A percentile compares a stretch with the other conserved stretches of the same genome.
Conservation (phyloP, 257 asterid genomes). For the Striga asiatica region DNA sequence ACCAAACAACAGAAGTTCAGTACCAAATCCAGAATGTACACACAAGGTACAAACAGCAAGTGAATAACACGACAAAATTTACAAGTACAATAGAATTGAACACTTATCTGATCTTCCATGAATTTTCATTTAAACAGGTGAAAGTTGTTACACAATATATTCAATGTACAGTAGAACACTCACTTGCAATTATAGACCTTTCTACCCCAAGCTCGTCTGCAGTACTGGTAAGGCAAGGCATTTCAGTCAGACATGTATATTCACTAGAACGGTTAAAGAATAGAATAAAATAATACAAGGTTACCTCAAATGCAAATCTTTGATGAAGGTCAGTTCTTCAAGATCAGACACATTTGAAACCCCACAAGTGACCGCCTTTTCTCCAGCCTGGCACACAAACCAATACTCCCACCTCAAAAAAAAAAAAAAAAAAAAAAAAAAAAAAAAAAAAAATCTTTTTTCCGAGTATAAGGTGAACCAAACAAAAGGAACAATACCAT, state of each 20-base stretch:
- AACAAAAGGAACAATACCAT: constrained; percentile 2
- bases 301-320: constrained; percentile 66
- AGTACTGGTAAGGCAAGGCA: constrained; percentile 41
- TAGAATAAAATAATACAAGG: neutral
- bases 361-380: constrained; percentile 74
- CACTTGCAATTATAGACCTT: constrained; percentile 46
- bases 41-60: neutral
- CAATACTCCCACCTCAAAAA: neutral
- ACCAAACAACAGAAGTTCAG: constrained; percentile 5
- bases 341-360: constrained; percentile 59
- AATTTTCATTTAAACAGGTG: too few relatives aligned
- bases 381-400: constrained; percentile 59
- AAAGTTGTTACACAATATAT: neutral
- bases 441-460: too few relatives aligned
- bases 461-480: neutral
- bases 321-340: constrained; percentile 49
- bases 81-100: too few relatives aligned
- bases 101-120: too few relatives aligned
- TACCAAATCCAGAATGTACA: neutral
- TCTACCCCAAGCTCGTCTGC: constrained; percentile 68
- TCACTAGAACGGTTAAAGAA: neutral
- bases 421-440: too few relatives aligned
- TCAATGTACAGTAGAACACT: constrained; percentile 17
- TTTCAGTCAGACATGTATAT: neutral
- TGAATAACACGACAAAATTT: neutral